A percentile compares a stretch with the other conserved stretches of the same genome.
These are phyloP conservation scores for Euclidium syriacum DNA, from an alignment of 345 rosid species.

Conservation along the genomic window DNA sequence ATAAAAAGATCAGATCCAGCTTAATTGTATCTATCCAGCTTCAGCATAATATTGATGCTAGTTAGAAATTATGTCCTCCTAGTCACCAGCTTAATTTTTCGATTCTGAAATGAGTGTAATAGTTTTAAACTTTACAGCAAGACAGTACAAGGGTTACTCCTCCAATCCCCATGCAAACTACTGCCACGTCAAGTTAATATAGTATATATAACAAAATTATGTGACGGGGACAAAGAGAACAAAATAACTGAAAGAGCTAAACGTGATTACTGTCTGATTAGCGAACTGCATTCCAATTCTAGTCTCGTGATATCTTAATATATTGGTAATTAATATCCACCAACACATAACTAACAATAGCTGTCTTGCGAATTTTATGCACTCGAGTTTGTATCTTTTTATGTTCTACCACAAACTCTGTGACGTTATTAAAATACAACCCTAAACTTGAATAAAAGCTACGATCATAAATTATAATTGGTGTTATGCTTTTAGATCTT, in stretches of 20 bases:
- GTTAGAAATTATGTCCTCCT: background rate
- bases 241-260: background rate
- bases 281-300: background rate
- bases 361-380: background rate
- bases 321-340: background rate
- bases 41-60: background rate
- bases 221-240: background rate
- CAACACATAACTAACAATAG: background rate
- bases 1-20: too few relatives aligned
- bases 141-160: constrained; percentile 5
- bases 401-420: background rate
- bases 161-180: constrained; percentile 18
- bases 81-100: background rate
- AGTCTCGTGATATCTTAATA: background rate
- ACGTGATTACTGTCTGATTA: background rate
- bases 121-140: background rate
- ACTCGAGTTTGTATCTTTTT: background rate
- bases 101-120: background rate
- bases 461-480: too few relatives aligned
- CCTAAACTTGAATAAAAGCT: background rate
- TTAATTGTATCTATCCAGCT: background rate
- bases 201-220: background rate
- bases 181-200: background rate
- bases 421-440: background rate
- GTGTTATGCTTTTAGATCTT: too few relatives aligned